These are phyloP conservation scores for Starmera dryadoides DNA, from an alignment of 805 yeast species.

Conservation along the genomic window DNA sequence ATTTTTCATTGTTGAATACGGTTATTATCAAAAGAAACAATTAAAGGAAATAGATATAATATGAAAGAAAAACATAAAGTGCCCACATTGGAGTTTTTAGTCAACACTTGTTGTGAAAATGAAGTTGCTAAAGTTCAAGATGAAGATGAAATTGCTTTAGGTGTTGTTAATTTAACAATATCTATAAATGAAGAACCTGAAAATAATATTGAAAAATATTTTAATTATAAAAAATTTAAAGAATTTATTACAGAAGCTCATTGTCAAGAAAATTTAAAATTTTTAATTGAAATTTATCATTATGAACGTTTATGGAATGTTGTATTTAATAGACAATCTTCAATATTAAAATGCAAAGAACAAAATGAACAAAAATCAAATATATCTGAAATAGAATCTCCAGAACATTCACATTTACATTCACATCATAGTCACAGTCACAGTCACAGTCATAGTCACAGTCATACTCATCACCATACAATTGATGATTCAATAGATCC, in stretches of 20 bases:
- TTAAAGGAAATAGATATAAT: too few relatives aligned
- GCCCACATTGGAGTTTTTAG: constrained; percentile 6
- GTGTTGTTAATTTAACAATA: neutral
- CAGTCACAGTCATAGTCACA: neutral
- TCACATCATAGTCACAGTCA: too few relatives aligned
- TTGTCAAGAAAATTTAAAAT: constrained; percentile 37
- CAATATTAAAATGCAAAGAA: constrained; percentile 24
- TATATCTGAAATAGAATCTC: too few relatives aligned
- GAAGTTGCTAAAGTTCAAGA: neutral
- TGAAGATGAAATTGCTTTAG: too few relatives aligned
- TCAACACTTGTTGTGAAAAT: constrained; percentile 6
- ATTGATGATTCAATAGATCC: too few relatives aligned
- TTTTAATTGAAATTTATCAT: constrained; percentile 36
- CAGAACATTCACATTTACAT: too few relatives aligned
- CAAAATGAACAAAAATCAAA: too few relatives aligned
- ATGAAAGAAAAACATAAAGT: neutral
- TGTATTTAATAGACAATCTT: constrained; percentile 22
- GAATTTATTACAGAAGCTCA: constrained; percentile 30
- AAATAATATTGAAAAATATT: constrained; percentile 1
- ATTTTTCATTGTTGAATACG: too few relatives aligned
- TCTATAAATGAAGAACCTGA: neutral
- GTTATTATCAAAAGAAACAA: too few relatives aligned
- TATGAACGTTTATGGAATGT: constrained; percentile 37
- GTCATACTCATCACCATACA: too few relatives aligned
- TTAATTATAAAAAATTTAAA: constrained; percentile 21